Evolutionary conservation across 257 asterid genomes (phyloP).

Genomic region (Mentha longifolia): DNA sequence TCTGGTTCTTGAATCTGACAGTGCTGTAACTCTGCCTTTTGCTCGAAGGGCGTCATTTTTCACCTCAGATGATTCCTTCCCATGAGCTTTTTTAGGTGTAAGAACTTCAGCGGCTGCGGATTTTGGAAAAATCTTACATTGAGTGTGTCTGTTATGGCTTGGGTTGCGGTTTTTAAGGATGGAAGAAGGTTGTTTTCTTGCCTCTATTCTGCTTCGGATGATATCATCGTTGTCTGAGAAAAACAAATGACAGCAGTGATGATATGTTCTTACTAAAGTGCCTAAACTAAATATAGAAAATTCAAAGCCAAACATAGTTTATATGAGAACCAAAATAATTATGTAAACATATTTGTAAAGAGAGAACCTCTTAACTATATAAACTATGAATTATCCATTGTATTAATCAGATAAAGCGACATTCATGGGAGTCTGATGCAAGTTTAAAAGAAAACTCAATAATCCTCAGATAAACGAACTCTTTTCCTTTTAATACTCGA

Average conservation of each 20-base stretch:
- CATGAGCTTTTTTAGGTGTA: conserved; percentile 34
- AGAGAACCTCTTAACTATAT: neutral
- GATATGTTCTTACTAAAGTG: conserved; percentile 17
- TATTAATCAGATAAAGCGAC: neutral
- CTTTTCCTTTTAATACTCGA: neutral
- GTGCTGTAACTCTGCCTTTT: conserved; percentile 38
- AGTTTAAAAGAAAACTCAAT: neutral
- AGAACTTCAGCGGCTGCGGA: conserved; percentile 45
- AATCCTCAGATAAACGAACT: neutral
- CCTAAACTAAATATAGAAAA: neutral
- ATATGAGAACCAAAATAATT: neutral
- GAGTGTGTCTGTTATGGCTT: conserved; percentile 52
- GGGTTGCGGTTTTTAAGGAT: conserved; percentile 43
- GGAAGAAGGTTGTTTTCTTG: conserved; percentile 45
- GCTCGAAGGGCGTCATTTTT: conserved; percentile 33
- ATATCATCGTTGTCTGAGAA: conserved; percentile 67
- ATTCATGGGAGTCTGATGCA: neutral
- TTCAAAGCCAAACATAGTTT: neutral
- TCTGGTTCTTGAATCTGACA: conserved; percentile 38
- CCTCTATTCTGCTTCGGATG: conserved; percentile 52
- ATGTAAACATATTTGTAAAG: neutral
- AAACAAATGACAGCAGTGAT: neutral
- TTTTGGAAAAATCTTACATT: conserved; percentile 51
- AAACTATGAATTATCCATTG: neutral
- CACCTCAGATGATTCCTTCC: conserved; percentile 36